Base-by-base conservation (phyloP, 805 yeast genomes). In the Phaffomyces antillensis region DNA sequence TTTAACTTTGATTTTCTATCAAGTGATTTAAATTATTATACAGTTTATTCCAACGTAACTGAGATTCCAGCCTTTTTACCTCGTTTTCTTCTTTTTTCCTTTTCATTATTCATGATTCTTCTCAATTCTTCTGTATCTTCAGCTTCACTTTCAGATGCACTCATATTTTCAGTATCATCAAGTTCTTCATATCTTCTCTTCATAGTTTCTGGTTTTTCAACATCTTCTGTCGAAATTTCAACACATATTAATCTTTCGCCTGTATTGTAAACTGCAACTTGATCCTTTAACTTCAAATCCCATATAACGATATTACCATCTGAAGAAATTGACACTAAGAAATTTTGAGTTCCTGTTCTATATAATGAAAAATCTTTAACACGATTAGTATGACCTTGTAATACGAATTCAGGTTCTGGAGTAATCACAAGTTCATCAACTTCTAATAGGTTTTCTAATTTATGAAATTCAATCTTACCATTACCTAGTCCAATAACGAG, bases 271-370 rank as follows among this genome's bases (percentile, higher is more conserved):
- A 88, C 93, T 0, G 96, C 97, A 23, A 89, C 75, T 62, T 89
- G 96, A 56, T 86, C 95, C 55, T 75, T 73, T 2, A 68, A 56
- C 1, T 66, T 60, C 59, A 83, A 66, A 60, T 90, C 84, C 96
- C 97, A 91, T 3, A 91, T 85, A 8, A 93, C 95, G 42, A 91
- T 83, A 56, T 78, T 85, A 24, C 98, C 98, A 63, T 91, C 98
- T 0, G 97, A 86, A 0, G 96, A 86, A 12, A 89, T 86, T 3
- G 96, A 83, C 0, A 86, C 75, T 57, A 93, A 63, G 58, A 74
- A 84, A 17, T 67, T 71, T 13, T 72, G 69, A 33, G 69, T 65
- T 24, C 57, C 40, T 6, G 47, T 46, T 34, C 41, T 53, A 55
- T 72, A 75, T 40, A 80, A 69, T 17, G 79, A 67, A 53, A 93